phyloP scores from a whole-genome alignment of 2,329 filamentous ascomycete species.

The Sarocladium strictum region DNA sequence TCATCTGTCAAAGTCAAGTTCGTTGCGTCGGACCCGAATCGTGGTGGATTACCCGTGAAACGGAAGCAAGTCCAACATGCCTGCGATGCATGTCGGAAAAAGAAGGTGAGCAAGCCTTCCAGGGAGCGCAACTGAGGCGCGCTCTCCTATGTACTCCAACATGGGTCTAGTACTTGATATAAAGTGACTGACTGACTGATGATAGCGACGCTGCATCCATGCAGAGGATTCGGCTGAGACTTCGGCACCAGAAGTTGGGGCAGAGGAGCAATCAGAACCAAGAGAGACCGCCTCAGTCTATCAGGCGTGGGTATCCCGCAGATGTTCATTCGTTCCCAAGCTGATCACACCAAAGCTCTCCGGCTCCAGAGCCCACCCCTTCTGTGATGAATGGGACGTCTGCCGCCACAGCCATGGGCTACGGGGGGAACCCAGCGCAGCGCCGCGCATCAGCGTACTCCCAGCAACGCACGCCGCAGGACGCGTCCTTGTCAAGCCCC shows the following conservation, averaged over 20 bases:
- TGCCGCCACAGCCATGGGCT: background rate
- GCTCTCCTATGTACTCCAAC: background rate
- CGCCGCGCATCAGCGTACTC: background rate
- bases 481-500: constrained; percentile 1
- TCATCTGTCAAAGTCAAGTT: constrained; percentile 39
- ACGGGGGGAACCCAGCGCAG: background rate
- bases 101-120: constrained; percentile 39
- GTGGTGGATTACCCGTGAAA: constrained; percentile 49
- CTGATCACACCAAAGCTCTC: background rate
- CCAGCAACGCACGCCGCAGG: constrained; percentile 1
- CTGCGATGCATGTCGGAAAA: constrained; percentile 47
- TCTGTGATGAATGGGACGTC: background rate
- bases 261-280: constrained; percentile 25
- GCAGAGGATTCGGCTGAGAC: constrained; percentile 28
- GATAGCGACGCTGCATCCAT: constrained; percentile 39
- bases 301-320: background rate
- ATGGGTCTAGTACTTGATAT: no score
- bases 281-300: constrained; percentile 14
- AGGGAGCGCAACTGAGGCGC: background rate
- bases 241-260: constrained; percentile 10
- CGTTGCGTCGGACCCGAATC: constrained; percentile 45
- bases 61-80: constrained; percentile 54
- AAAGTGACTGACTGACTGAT: constrained; percentile 4
- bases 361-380: background rate
- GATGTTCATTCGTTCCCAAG: background rate